Evolutionary conservation across 345 rosid species (phyloP).

Genomic region (Lumnitzera littorea): DNA sequence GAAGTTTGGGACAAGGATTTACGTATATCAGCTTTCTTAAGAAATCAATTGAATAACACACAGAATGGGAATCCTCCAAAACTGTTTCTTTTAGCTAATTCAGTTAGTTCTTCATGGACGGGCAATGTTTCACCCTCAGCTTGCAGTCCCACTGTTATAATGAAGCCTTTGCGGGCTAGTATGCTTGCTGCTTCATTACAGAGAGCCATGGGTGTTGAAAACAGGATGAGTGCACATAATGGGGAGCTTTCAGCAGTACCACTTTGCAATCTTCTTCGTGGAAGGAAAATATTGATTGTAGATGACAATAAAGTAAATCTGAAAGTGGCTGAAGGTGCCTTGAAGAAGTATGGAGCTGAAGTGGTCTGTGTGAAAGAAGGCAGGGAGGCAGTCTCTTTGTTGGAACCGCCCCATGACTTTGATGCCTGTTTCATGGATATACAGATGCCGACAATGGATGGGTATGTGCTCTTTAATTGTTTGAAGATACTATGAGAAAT

Average conservation of each 20-base stretch:
- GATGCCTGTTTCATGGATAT: slow-evolving; percentile 99
- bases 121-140: slow-evolving; percentile 16
- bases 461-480: slow-evolving; percentile 37
- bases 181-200: slow-evolving; percentile 79
- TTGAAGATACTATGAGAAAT: not conserved
- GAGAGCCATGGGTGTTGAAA: slow-evolving; percentile 62
- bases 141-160: slow-evolving; percentile 38
- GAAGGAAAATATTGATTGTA: slow-evolving; percentile 71
- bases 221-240: slow-evolving; percentile 44
- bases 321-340: slow-evolving; percentile 84
- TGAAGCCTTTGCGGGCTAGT: slow-evolving; percentile 83
- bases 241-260: slow-evolving; percentile 51
- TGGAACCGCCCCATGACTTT: slow-evolving; percentile 67
- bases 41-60: slow-evolving; percentile 24
- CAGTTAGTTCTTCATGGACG: slow-evolving; percentile 28
- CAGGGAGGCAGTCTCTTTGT: slow-evolving; percentile 47
- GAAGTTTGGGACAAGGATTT: slow-evolving; percentile 75
- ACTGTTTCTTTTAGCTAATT: slow-evolving; percentile 55
- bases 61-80: slow-evolving; percentile 31
- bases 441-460: slow-evolving; percentile 98
- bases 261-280: slow-evolving; percentile 60
- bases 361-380: slow-evolving; percentile 73
- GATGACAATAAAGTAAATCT: slow-evolving; percentile 88
- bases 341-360: slow-evolving; percentile 90
- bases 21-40: slow-evolving; percentile 30